Evolutionary conservation across 2,329 filamentous ascomycete species (phyloP).

Genomic region (Colletotrichum tanaceti): DNA sequence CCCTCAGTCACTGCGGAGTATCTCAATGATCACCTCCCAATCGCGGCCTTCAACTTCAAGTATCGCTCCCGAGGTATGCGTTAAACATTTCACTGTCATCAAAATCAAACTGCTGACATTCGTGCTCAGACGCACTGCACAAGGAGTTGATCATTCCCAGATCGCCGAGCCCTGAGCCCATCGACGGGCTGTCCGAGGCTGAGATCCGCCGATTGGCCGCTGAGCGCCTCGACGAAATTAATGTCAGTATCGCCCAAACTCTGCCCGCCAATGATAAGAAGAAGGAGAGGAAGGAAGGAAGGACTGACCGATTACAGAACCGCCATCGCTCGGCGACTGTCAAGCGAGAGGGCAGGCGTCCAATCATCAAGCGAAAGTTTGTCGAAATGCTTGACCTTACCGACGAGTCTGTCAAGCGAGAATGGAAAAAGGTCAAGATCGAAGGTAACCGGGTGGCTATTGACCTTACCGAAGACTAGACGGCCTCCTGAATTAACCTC

Average conservation of each 20-base stretch:
- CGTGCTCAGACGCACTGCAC: slow-evolving; percentile 41
- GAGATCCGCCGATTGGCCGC: slow-evolving; percentile 37
- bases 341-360: slow-evolving; percentile 28
- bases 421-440: slow-evolving; percentile 40
- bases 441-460: slow-evolving; percentile 33
- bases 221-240: slow-evolving; percentile 33
- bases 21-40: slow-evolving; percentile 19
- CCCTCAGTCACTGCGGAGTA: not conserved
- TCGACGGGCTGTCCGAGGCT: slow-evolving; percentile 27
- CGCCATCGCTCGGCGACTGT: slow-evolving; percentile 16
- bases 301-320: not conserved
- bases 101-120: not conserved
- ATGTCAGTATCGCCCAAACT: slow-evolving; percentile 20
- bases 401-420: slow-evolving; percentile 25
- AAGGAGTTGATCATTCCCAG: slow-evolving; percentile 41
- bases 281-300: too few species aligned
- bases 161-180: slow-evolving; percentile 37
- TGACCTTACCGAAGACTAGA: slow-evolving; percentile 41
- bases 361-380: slow-evolving; percentile 35
- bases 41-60: slow-evolving; percentile 43
- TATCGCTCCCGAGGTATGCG: slow-evolving; percentile 44
- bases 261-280: too few species aligned
- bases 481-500: too few species aligned
- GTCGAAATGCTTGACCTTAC: slow-evolving; percentile 38
- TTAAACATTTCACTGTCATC: not conserved